A percentile compares a stretch with the other conserved stretches of the same genome.
Evolutionary conservation across 805 yeast species (phyloP).

Genomic region (Peterozyma xylosa): DNA sequence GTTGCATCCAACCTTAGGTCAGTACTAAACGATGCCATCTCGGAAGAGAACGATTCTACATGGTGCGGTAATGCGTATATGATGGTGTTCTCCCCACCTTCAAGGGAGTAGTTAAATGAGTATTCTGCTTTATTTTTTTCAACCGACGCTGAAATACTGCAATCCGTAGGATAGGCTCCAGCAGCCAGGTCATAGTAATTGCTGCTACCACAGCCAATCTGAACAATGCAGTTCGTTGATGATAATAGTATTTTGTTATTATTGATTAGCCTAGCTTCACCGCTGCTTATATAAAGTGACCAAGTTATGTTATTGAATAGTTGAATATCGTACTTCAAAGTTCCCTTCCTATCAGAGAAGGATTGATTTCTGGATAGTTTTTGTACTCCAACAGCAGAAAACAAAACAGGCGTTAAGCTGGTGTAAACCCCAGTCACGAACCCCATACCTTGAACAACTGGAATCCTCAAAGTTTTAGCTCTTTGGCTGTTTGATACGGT

Average conservation of each 20-base stretch:
- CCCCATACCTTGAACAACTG: conserved; percentile 80
- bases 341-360: conserved; percentile 34
- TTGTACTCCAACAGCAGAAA: conserved; percentile 48
- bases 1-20: conserved; percentile 38
- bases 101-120: conserved; percentile 28
- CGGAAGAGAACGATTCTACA: conserved; percentile 25
- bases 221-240: conserved; percentile 13
- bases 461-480: conserved; percentile 17
- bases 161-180: conserved; percentile 22
- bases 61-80: conserved; percentile 52
- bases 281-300: conserved; percentile 43
- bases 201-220: conserved; percentile 25
- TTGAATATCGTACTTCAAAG: conserved; percentile 44
- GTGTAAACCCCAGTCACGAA: conserved; percentile 58
- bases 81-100: conserved; percentile 20
- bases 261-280: conserved; percentile 16
- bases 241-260: not conserved
- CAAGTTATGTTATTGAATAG: conserved; percentile 47
- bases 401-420: conserved; percentile 36
- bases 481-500: conserved; percentile 7
- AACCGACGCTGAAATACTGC: conserved; percentile 29
- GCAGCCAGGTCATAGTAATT: conserved; percentile 24
- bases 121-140: conserved; percentile 30
- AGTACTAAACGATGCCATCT: conserved; percentile 15
- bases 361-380: conserved; percentile 35